Evolutionary conservation across 2,329 filamentous ascomycete genomes (phyloP), one percentile per base, ranked within the genome.

Genomic region (Biscogniauxia sp.): DNA sequence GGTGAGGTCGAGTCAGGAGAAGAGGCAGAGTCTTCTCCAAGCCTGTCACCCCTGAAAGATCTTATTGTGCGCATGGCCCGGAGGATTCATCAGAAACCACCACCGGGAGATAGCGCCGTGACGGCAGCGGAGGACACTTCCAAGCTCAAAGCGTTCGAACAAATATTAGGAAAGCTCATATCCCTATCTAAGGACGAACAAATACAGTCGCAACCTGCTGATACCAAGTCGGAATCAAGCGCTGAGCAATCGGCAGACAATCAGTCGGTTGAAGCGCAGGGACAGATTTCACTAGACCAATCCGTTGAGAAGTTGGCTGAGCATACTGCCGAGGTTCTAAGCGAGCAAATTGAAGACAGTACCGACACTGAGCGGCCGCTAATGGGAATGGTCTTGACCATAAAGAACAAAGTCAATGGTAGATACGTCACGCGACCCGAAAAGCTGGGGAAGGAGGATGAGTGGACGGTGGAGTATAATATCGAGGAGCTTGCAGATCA

Each of bases 381-480:
- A 0, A 77, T 92, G 25, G 90, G 86, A 49, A 85, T 95, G 82
- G 87, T 86, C 15, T 78, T 97, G 58, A 88, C 86, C 0, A 79
- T 92, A 55, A 85, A 85, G 65, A 95, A 91, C 78, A 85, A 84
- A 64, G 83, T 96, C 57, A 89, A 95, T 69, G 88, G 84, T 19
- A 57, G 78, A 13, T 82, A 84, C 57, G 84, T 92, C 1, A 71
- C 78, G 0, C 87, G 92, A 2, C 90, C 92, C 0, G 65, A 75
- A 1, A 67, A 79, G 0, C 72, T 88, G 53, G 74, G 56, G 0
- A 32, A 68, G 15, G 20, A 9, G 5, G 74, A 72, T 60, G 86
- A 65, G 70, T 97, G 93, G 93, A 74, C 77, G 0, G 79, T 97
- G n/a, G 86, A 95, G 68, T 97, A 96, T 75, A 82, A 87, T 41